Conservation (phyloP, 2,329 filamentous ascomycete genomes). For the Onygena corvina region DNA sequence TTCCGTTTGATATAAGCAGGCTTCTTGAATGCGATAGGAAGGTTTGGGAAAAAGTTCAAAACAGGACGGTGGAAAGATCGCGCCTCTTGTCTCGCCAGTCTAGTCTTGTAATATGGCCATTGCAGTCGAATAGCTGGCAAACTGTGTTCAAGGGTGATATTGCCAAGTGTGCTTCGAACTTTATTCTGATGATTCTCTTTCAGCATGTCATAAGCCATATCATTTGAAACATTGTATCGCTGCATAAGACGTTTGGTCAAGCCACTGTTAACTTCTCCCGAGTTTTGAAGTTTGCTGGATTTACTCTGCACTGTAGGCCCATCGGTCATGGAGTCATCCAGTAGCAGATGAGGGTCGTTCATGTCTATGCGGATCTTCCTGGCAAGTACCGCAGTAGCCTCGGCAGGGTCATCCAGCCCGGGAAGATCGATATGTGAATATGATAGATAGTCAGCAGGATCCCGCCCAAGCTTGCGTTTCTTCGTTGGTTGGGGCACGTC, state of each 20-base stretch:
- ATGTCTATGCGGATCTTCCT: slow-evolving; percentile 74
- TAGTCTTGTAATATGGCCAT: slow-evolving; percentile 92
- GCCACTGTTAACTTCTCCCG: slow-evolving; percentile 54
- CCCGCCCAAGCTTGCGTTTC: slow-evolving; percentile 48
- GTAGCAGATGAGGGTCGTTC: slow-evolving; percentile 73
- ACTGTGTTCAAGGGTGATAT: slow-evolving; percentile 86
- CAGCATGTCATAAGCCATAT: slow-evolving; percentile 85
- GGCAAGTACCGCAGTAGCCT: slow-evolving; percentile 57
- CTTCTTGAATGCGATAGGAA: slow-evolving; percentile 60
- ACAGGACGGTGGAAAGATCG: slow-evolving; percentile 74
- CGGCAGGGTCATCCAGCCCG: slow-evolving; percentile 69
- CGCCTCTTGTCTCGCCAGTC: slow-evolving; percentile 58
- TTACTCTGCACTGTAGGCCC: slow-evolving; percentile 45
- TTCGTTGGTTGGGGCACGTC: slow-evolving; percentile 46
- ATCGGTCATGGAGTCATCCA: slow-evolving; percentile 62
- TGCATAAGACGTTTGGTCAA: slow-evolving; percentile 61
- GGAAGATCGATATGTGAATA: slow-evolving; percentile 53
- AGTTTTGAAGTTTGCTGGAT: slow-evolving; percentile 25
- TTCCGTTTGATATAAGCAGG: slow-evolving; percentile 68
- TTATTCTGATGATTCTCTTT: slow-evolving; percentile 97
- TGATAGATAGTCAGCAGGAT: slow-evolving; percentile 36
- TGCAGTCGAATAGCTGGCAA: slow-evolving; percentile 82
- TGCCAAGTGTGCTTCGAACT: slow-evolving; percentile 80
- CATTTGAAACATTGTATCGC: slow-evolving; percentile 92
- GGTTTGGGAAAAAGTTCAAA: slow-evolving; percentile 58